Evolutionary conservation across 306 rosid species (phyloP), one percentile per base, ranked within the genome.

Genomic region (Vigna mungo): DNA sequence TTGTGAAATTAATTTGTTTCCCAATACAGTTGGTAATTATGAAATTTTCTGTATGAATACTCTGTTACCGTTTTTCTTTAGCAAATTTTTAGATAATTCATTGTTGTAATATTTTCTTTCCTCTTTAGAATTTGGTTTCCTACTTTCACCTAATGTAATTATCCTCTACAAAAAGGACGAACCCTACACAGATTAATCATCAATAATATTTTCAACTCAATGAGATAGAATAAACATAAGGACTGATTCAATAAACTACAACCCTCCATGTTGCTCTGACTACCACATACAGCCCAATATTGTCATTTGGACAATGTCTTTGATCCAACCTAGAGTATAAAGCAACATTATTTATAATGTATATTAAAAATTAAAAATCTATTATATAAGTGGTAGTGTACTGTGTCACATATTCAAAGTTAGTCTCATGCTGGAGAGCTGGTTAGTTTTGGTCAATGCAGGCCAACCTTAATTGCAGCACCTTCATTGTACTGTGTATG

Each of bases 281-380:
- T 81, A 75, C 51, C 34, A 59, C 17, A 68, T 68, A 54, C n/a
- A 54, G 66, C 55, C 14, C 72, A 65, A 52, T 37, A 43, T 51
- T 4, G 17, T 21, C 43, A 23, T 59, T 18, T 64, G 20, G n/a
- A 48, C 9, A 49, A 36, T 62, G 80, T 36, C 14, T 27, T 72
- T 30, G 6, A 36, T 14, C 43, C 52, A 63, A 36, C 8, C 53
- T 16, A 56, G 68, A 8, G 55, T 41, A 23, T 9, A 56, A 73
- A n/a, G 23, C 7, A 41, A 36, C 17, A 36, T 37, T n/a, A 27
- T n/a, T 63, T 2, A 32, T 61, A 15, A 9, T 63, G 48, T 9
- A 63, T 13, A 16, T 37, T 2, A 62, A 62, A 15, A 30, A 14
- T 1, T 2, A 59, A 30, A 58, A 14, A 13, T 25, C 20, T 25